A percentile compares a stretch with the other conserved stretches of the same genome.
Evolutionary conservation across 345 rosid genomes (phyloP).

Genomic region (Eucalyptus marginata): DNA sequence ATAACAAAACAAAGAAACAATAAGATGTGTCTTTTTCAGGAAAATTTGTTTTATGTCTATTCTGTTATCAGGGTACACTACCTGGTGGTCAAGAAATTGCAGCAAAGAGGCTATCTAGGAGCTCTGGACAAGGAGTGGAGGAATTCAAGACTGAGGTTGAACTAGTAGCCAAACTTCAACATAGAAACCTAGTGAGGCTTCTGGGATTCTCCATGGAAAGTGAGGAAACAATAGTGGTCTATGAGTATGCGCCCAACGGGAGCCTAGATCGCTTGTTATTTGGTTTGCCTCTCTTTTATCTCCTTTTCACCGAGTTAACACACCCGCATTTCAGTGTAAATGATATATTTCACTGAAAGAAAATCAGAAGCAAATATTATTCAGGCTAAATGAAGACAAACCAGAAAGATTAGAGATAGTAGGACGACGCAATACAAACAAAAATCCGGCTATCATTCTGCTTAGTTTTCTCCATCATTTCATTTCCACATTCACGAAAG

Average conservation of each 20-base stretch:
- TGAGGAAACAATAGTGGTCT: slow-evolving; percentile 35
- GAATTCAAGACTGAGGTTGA: slow-evolving; percentile 44
- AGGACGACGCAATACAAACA: too few species aligned
- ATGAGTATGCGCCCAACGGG: slow-evolving; percentile 39
- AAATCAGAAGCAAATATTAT: not conserved
- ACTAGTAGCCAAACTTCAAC: slow-evolving; percentile 35
- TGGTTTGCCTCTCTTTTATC: slow-evolving; percentile 4
- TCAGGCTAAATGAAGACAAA: not conserved
- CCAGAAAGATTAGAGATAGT: too few species aligned
- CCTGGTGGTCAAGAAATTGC: not conserved
- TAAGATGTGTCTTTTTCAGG: not conserved
- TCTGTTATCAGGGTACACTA: not conserved
- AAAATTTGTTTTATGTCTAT: too few species aligned
- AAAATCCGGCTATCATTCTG: not conserved
- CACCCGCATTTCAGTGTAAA: not conserved
- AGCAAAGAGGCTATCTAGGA: not conserved
- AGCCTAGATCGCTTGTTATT: slow-evolving; percentile 35
- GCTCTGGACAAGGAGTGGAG: slow-evolving; percentile 28
- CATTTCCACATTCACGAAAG: not conserved
- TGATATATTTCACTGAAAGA: not conserved
- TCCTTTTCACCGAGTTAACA: not conserved
- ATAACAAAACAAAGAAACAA: not conserved
- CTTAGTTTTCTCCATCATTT: not conserved
- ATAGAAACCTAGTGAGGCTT: slow-evolving; percentile 36
- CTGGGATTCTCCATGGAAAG: slow-evolving; percentile 36